These are phyloP conservation scores for Cryomyces minteri DNA, from an alignment of 495 filamentous ascomycete genomes.

Conservation along the genomic window DNA sequence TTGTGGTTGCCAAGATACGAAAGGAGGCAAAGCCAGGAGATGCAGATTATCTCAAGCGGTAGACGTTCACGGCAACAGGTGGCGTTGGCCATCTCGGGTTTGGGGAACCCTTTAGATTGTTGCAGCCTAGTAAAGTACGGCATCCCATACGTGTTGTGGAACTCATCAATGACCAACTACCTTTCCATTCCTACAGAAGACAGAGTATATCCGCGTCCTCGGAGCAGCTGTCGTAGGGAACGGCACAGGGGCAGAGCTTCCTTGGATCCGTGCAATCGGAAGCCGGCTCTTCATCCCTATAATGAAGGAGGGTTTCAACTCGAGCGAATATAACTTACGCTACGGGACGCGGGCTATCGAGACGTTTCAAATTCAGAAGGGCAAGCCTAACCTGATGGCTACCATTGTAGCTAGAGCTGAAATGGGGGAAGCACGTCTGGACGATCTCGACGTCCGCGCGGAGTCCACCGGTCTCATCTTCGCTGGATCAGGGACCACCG, in stretches of 20 bases:
- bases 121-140: constrained; percentile 22
- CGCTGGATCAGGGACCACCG: constrained; percentile 33
- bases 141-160: neutral
- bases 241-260: constrained; percentile 5
- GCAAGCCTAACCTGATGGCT: neutral
- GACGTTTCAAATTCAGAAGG: constrained; percentile 1
- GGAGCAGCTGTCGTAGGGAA: constrained; percentile 3
- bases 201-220: constrained; percentile 4
- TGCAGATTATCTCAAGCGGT: constrained; percentile 37
- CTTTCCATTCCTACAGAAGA: neutral
- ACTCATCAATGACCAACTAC: neutral
- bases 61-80: constrained; percentile 36
- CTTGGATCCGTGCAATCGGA: constrained; percentile 1
- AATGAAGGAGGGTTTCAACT: constrained; percentile 1
- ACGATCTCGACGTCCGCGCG: constrained; percentile 20
- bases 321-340: neutral
- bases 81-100: constrained; percentile 36
- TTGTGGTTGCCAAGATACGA: constrained; percentile 4
- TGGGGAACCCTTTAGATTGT: constrained; percentile 34
- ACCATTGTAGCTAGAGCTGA: neutral
- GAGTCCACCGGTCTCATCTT: constrained; percentile 29
- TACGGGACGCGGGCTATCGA: constrained; percentile 3
- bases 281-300: constrained; percentile 1
- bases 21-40: neutral
- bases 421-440: constrained; percentile 4